phyloP scores from a whole-genome alignment of 768 basidiomycete species.

The Auricularia cornea region DNA sequence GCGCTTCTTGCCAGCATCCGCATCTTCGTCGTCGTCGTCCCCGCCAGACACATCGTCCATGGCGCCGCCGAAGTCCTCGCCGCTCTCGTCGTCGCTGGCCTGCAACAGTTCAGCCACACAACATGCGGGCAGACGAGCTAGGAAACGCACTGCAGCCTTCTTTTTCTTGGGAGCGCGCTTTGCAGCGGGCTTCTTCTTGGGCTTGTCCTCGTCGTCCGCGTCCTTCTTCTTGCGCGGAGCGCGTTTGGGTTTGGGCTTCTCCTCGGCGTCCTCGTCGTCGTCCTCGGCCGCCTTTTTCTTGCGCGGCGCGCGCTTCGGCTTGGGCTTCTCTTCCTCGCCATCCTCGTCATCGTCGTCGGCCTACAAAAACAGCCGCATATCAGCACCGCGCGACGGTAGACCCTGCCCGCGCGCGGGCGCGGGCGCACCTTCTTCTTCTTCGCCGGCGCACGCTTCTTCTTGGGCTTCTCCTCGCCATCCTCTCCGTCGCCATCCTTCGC shows the following conservation, averaged over 20 bases:
- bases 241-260: slow-evolving; percentile 35
- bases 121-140: not conserved
- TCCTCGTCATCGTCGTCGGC: slow-evolving; percentile 20
- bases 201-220: slow-evolving; percentile 16
- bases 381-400: too few species aligned
- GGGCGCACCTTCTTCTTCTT: slow-evolving; percentile 28
- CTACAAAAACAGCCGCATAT: not conserved
- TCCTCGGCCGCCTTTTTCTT: slow-evolving; percentile 36
- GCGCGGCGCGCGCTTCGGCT: slow-evolving; percentile 36
- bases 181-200: slow-evolving; percentile 17
- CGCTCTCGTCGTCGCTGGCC: slow-evolving; percentile 29
- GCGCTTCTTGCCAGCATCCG: slow-evolving; percentile 50
- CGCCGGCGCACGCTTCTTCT: slow-evolving; percentile 41
- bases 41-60: slow-evolving; percentile 34
- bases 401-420: too few species aligned
- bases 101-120: slow-evolving; percentile 10
- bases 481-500: slow-evolving; percentile 32
- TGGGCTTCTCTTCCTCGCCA: slow-evolving; percentile 40
- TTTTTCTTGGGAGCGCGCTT: slow-evolving; percentile 31
- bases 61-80: slow-evolving; percentile 40
- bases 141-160: slow-evolving; percentile 26
- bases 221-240: slow-evolving; percentile 28
- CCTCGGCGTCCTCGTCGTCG: slow-evolving; percentile 26
- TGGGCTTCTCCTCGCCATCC: slow-evolving; percentile 41
- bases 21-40: slow-evolving; percentile 37